phyloP scores from a whole-genome alignment of 495 filamentous ascomycete genomes.

The Penicillium angulare region DNA sequence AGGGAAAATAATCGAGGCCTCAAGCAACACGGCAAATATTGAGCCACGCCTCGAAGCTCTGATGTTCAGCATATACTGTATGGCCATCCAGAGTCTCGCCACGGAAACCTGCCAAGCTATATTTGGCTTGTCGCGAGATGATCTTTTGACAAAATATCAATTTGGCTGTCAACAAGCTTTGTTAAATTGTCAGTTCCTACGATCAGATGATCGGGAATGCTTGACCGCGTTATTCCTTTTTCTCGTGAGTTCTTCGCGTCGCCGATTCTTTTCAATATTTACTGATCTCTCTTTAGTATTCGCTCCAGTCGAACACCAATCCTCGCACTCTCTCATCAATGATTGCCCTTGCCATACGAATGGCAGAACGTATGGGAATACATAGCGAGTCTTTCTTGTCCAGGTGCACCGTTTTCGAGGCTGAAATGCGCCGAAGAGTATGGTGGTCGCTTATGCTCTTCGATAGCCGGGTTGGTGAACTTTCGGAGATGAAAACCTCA shows the following conservation, averaged over 20 bases:
- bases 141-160: conserved; percentile 47
- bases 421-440: conserved; percentile 57
- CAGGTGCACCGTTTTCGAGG: conserved; percentile 42
- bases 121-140: conserved; percentile 42
- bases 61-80: conserved; percentile 59
- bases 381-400: conserved; percentile 41
- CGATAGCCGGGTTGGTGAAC: conserved; percentile 50
- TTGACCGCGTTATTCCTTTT: conserved; percentile 62
- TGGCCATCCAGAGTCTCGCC: conserved; percentile 44
- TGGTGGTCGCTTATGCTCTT: conserved; percentile 59
- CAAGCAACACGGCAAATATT: conserved; percentile 17
- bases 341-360: conserved; percentile 52
- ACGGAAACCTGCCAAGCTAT: conserved; percentile 38
- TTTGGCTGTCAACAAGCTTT: conserved; percentile 57
- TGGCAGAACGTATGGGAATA: conserved; percentile 54
- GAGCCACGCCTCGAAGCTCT: conserved; percentile 33
- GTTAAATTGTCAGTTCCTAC: conserved; percentile 42
- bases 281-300: conserved; percentile 41
- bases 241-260: conserved; percentile 53
- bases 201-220: conserved; percentile 49
- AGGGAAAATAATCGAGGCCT: conserved; percentile 39
- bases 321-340: conserved; percentile 55
- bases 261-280: no score
- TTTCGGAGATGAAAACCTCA: conserved; percentile 34
- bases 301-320: conserved; percentile 39